Conservation (phyloP, 495 filamentous ascomycete genomes). For the Podospora comata region DNA sequence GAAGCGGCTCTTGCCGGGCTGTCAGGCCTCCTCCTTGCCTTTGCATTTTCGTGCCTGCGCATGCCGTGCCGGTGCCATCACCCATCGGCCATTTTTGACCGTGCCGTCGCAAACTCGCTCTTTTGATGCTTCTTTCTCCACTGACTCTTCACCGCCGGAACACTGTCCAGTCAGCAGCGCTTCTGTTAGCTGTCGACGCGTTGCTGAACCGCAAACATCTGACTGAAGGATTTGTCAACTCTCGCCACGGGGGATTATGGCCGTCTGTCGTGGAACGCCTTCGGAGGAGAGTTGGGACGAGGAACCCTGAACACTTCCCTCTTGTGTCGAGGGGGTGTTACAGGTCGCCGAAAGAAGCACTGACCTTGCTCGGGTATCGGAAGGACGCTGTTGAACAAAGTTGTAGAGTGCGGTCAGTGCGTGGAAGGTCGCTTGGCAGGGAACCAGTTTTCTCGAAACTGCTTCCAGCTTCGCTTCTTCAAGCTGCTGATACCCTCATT, state of each 20-base stretch:
- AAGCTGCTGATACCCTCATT: neutral
- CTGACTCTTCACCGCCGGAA: slow-evolving; percentile 9
- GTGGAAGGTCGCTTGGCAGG: neutral
- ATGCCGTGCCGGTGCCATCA: neutral
- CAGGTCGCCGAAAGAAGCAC: slow-evolving; percentile 9
- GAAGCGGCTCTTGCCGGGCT: slow-evolving; percentile 4
- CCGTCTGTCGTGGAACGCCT: neutral
- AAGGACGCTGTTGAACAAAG: neutral
- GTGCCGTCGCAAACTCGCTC: slow-evolving; percentile 1
- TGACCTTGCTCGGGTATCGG: slow-evolving; percentile 5
- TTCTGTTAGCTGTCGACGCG: neutral
- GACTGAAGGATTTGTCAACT: neutral
- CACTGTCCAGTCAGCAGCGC: neutral
- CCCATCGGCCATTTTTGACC: neutral
- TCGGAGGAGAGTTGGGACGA: slow-evolving; percentile 1
- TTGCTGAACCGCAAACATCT: neutral
- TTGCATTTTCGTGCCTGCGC: slow-evolving; percentile 1
- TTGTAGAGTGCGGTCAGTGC: slow-evolving; percentile 2
- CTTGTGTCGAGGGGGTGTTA: neutral
- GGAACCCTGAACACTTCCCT: neutral
- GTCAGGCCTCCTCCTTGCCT: slow-evolving; percentile 12
- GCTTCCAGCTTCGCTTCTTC: neutral
- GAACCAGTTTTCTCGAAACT: neutral
- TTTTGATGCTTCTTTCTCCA: neutral
- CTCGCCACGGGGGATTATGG: neutral